phyloP scores from a whole-genome alignment of 768 basidiomycete species.

The Tricholoma sp. region DNA sequence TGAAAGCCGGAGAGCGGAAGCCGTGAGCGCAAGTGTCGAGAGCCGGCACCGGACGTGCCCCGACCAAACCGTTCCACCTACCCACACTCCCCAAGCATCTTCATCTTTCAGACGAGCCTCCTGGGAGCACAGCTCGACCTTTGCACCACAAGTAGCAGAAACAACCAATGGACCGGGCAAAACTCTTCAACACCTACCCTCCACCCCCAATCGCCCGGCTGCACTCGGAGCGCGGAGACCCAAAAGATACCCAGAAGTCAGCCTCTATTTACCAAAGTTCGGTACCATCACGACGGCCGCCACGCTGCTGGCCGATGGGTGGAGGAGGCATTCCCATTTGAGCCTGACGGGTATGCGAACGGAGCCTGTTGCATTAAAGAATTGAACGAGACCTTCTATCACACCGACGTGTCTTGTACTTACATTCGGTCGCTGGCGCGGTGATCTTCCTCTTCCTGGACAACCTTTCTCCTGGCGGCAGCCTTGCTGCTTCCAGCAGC shows the following conservation, averaged over 20 bases:
- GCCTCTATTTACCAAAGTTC: constrained; percentile 50
- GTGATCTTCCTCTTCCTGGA: constrained; percentile 83
- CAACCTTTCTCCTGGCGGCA: constrained; percentile 66
- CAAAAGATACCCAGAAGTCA: constrained; percentile 22
- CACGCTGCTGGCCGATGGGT: constrained; percentile 41
- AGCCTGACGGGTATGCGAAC: constrained; percentile 81
- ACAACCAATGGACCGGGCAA: constrained; percentile 24
- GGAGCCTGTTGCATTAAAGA: constrained; percentile 49
- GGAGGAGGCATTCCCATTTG: constrained; percentile 52
- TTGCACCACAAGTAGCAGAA: constrained; percentile 28
- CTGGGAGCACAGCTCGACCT: constrained; percentile 19
- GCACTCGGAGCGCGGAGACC: constrained; percentile 40
- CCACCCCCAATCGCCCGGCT: constrained; percentile 43
- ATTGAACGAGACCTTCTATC: constrained; percentile 14
- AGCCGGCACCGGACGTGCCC: constrained; percentile 38
- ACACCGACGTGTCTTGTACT: constrained; percentile 25
- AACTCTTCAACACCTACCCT: constrained; percentile 41
- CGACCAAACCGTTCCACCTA: constrained; percentile 26
- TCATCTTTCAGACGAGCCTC: constrained; percentile 9
- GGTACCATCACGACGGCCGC: constrained; percentile 40
- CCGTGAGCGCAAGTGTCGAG: constrained; percentile 23
- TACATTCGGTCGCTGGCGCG: constrained; percentile 81
- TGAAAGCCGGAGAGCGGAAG: constrained; percentile 21
- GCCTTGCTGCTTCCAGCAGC: constrained; percentile 58
- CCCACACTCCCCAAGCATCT: constrained; percentile 22